Evolutionary conservation across 805 yeast genomes (phyloP).

Genomic region (Ogataea pignaliae): DNA sequence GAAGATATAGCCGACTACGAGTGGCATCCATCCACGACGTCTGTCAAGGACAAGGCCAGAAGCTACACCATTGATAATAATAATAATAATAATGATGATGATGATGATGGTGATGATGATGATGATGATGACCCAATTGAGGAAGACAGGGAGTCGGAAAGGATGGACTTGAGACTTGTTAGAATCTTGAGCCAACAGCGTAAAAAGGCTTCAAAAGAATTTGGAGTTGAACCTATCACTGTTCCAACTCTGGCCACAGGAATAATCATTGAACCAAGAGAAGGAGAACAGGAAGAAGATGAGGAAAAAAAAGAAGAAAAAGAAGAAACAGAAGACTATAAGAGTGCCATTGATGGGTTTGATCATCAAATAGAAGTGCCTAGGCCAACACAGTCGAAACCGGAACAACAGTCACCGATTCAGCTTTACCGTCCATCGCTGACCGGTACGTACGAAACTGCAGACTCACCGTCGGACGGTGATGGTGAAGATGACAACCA

Average conservation of each 20-base stretch:
- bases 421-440: too few relatives aligned
- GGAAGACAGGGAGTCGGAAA: not conserved
- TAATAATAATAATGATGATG: not conserved
- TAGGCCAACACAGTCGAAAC: not conserved
- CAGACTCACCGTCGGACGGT: slow-evolving; percentile 2
- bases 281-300: not conserved
- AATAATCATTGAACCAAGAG: slow-evolving; percentile 8
- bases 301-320: not conserved
- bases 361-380: too few relatives aligned
- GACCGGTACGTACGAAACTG: not conserved
- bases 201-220: not conserved
- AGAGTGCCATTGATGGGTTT: not conserved
- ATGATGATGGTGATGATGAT: slow-evolving; percentile 1
- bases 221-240: slow-evolving; percentile 5
- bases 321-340: not conserved
- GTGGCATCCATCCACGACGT: slow-evolving; percentile 4
- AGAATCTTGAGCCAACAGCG: not conserved
- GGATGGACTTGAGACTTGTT: not conserved
- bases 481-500: slow-evolving; percentile 13
- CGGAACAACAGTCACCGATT: too few relatives aligned
- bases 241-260: slow-evolving; percentile 9
- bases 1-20: slow-evolving; percentile 21
- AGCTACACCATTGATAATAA: not conserved
- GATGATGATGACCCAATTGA: slow-evolving; percentile 1
- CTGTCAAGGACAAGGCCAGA: not conserved